Evolutionary conservation across 1,284 basidiomycete genomes (phyloP).

Genomic region (Golubevia sp.): DNA sequence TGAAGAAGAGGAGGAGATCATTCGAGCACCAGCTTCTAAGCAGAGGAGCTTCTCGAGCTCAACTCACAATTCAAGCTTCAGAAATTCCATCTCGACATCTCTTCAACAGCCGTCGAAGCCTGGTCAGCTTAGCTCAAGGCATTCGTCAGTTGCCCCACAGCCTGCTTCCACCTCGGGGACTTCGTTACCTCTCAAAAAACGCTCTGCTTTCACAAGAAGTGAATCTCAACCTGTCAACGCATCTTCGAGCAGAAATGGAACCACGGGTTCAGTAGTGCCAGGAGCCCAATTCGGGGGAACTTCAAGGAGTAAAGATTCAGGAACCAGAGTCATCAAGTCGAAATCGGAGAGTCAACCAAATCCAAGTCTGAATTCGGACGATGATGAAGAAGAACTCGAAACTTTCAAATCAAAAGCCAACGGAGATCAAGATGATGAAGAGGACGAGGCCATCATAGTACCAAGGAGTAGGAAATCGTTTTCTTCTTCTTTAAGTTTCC

Average conservation of each 20-base stretch:
- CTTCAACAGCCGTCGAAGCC: not conserved
- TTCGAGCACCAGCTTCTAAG: no score
- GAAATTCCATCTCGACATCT: not conserved
- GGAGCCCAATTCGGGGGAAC: not conserved
- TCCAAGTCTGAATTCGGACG: not conserved
- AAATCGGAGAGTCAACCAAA: not conserved
- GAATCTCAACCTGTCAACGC: not conserved
- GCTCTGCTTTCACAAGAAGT: not conserved
- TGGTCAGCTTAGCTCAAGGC: no score
- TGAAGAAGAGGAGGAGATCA: not conserved
- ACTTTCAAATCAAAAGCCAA: not conserved
- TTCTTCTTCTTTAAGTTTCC: not conserved
- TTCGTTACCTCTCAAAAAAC: not conserved
- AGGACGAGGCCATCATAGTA: not conserved
- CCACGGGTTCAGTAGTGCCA: not conserved
- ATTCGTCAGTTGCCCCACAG: no score
- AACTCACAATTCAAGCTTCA: not conserved
- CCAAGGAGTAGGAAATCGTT: not conserved
- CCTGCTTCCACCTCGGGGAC: no score
- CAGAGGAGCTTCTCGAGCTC: no score
- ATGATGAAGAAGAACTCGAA: not conserved
- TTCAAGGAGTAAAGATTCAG: not conserved
- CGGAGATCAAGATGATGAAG: not conserved
- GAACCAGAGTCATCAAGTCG: no score
- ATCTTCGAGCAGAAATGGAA: no score